Evolutionary conservation across 345 rosid species (phyloP), one percentile per base, ranked within the genome.

Genomic region (Salix suchowensis): DNA sequence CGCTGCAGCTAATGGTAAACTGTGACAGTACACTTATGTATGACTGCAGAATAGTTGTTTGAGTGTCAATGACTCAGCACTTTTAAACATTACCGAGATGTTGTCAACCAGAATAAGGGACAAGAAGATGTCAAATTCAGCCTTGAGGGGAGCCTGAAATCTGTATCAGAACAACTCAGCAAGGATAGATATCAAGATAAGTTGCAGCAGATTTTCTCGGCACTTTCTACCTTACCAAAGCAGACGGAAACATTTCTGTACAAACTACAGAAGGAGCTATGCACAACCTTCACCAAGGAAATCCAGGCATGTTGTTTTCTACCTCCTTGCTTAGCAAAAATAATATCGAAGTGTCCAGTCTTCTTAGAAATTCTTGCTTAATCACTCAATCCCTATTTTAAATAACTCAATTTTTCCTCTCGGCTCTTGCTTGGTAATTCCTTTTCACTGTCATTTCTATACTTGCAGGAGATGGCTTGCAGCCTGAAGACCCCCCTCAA

Each of bases 1-100:
- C 85, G 28, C 82, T 96, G 69, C 88, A 90, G 83, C 84, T 70
- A 78, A 74, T 89, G 97, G 97, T 96, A 89, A 86, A 62, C 62
- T 58, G 28, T 23, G 10, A 58, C 15, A n/a, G 28, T 48, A 58
- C 50, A 7, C 68, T 79, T 75, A 61, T 67, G 19, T 70, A n/a
- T 60, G 71, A 23, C 75, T 37, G 46, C 46, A 71, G 69, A 37
- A 23, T 77, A 42, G 37, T 40, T 64, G 30, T 70, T 32, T 42
- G 50, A 70, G 68, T 61, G 76, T 71, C 55, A 65, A 68, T 66
- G 58, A 52, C 64, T 66, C 71, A 75, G 52, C 54, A 78, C 62
- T 72, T 64, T 67, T 48, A 74, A 75, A 82, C 77, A 66, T 73
- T 55, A 70, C 76, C 73, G 78, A 72, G 74, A 77, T 52, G 46